phyloP scores from a whole-genome alignment of 176 grass and related monocot genomes.

The Secale cereale region DNA sequence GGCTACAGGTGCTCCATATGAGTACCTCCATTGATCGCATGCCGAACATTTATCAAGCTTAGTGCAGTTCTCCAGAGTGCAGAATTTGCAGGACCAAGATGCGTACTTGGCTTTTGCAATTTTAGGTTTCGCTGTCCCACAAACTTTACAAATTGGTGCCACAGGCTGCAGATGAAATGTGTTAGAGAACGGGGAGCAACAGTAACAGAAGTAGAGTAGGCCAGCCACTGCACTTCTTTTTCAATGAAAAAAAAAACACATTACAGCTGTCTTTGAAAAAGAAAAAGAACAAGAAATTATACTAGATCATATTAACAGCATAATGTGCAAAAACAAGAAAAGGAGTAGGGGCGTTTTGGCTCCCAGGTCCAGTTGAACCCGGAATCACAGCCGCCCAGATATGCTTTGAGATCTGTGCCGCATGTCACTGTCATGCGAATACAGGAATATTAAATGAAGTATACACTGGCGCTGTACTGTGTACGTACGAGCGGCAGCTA shows the following conservation, averaged over 20 bases:
- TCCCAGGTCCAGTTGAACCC: too few relatives aligned
- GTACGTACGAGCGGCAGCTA: too few relatives aligned
- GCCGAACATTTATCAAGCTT: constrained; percentile 88
- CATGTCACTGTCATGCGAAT: too few relatives aligned
- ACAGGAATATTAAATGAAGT: too few relatives aligned
- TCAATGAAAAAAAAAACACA: too few relatives aligned
- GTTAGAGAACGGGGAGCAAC: constrained; percentile 21
- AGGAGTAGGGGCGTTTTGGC: background rate
- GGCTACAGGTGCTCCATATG: constrained; percentile 58
- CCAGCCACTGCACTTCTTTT: too few relatives aligned
- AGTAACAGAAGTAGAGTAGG: background rate
- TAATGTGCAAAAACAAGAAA: background rate
- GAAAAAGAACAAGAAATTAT: background rate
- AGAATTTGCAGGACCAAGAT: constrained; percentile 90
- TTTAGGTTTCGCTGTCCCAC: constrained; percentile 68
- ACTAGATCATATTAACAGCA: background rate
- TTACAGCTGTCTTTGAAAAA: background rate
- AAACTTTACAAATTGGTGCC: constrained; percentile 79
- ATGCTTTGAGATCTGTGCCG: too few relatives aligned
- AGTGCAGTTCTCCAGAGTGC: constrained; percentile 72
- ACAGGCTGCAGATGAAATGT: constrained; percentile 49
- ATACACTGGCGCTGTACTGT: too few relatives aligned
- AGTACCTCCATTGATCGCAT: constrained; percentile 88
- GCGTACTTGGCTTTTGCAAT: constrained; percentile 53
- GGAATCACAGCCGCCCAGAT: too few relatives aligned